Conservation (phyloP, 2,329 filamentous ascomycete genomes). For the Truncatella angustata region DNA sequence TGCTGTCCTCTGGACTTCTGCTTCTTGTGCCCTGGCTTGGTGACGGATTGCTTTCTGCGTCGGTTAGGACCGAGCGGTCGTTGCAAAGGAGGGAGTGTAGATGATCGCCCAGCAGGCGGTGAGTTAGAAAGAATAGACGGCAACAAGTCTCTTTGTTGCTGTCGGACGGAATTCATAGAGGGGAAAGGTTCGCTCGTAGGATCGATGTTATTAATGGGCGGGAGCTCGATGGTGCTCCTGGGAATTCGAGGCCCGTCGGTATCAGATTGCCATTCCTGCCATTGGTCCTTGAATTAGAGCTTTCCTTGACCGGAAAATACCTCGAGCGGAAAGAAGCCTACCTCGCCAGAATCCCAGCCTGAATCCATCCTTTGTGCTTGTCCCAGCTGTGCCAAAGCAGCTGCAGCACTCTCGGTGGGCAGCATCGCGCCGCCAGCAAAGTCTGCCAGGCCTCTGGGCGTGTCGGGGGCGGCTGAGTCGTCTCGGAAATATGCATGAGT, state of each 20-base stretch:
- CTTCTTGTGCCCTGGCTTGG: constrained; percentile 79
- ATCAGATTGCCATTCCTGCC: constrained; percentile 70
- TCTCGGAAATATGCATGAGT: constrained; percentile 67
- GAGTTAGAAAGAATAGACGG: constrained; percentile 81
- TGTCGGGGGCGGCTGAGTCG: constrained; percentile 64
- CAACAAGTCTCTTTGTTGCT: constrained; percentile 69
- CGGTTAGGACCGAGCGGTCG: constrained; percentile 68
- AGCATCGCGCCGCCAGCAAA: constrained; percentile 61
- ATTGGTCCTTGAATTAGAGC: constrained; percentile 17
- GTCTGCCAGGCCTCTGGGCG: constrained; percentile 69
- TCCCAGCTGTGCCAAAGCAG: constrained; percentile 82
- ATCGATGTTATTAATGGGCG: constrained; percentile 65
- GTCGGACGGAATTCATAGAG: constrained; percentile 49
- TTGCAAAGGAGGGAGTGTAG: constrained; percentile 82
- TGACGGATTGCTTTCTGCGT: constrained; percentile 82
- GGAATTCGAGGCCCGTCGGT: constrained; percentile 63
- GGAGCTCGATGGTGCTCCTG: constrained; percentile 69
- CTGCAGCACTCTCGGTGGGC: constrained; percentile 75
- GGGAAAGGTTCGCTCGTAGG: constrained; percentile 75
- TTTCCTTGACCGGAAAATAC: not conserved
- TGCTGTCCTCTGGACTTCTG: constrained; percentile 65
- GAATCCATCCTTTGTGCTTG: constrained; percentile 71
- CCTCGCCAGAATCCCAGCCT: constrained; percentile 76
- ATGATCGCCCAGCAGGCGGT: constrained; percentile 75
- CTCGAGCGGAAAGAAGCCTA: too few species aligned